These are phyloP conservation scores for Fragaria vesca DNA, from an alignment of 306 rosid species.

Conservation along the genomic window DNA sequence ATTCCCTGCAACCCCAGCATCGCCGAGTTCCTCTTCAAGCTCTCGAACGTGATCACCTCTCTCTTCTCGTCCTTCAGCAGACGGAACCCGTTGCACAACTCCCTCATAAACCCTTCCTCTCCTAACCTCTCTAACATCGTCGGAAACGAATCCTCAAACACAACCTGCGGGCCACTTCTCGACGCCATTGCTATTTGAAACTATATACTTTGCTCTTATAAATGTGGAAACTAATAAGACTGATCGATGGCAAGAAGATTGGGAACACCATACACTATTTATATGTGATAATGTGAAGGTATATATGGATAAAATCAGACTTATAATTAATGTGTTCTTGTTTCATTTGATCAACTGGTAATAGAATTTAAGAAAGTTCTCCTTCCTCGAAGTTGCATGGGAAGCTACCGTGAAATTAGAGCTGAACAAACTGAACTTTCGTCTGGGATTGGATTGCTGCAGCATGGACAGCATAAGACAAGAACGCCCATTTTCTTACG, in stretches of 20 bases:
- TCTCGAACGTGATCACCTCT: conserved; percentile 65
- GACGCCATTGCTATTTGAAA: conserved; percentile 35
- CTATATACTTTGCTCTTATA: not conserved
- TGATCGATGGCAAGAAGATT: not conserved
- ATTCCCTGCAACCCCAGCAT: conserved; percentile 68
- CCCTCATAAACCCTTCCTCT: conserved; percentile 69
- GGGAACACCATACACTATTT: not conserved
- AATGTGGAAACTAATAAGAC: not conserved
- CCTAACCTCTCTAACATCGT: conserved; percentile 74
- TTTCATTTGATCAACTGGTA: not conserved
- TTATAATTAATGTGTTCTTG: not conserved
- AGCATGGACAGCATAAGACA: not conserved
- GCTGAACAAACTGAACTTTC: not conserved
- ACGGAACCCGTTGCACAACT: conserved; percentile 61
- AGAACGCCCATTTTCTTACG: not conserved
- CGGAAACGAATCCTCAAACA: conserved; percentile 70
- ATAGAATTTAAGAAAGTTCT: conserved; percentile 6
- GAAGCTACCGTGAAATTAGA: conserved; percentile 13
- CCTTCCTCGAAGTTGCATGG: conserved; percentile 68
- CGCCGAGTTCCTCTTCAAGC: conserved; percentile 75
- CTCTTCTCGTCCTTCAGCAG: conserved; percentile 65
- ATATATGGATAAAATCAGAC: not conserved
- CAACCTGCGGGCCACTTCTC: conserved; percentile 28
- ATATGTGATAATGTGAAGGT: not conserved
- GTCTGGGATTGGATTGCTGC: not conserved